Base-by-base conservation (phyloP, 352 stramenopile species). In the Halophytophthora polymorphica region DNA sequence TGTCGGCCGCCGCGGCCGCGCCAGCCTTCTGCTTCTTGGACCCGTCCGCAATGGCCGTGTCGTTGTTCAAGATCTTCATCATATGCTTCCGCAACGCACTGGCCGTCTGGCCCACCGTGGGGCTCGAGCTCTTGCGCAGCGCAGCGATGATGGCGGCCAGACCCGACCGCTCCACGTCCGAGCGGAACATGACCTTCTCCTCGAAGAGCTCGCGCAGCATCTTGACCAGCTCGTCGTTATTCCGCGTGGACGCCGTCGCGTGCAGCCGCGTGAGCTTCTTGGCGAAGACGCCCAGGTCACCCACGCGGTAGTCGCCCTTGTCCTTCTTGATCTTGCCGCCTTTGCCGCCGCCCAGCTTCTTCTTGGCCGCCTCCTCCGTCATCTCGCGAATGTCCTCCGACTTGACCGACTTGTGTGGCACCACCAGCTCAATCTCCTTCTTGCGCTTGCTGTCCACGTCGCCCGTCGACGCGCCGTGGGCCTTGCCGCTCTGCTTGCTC, bases 21-120 rank as follows among this genome's bases (percentile, higher is more conserved):
- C 62, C 52, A 1, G 59, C 46, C 36, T 73, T 70, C 34, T 63
- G 42, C 40, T 74, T 83, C 52, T 83, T 86, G 22, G 58, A 56
- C 17, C 61, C 34, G 25, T 58, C 38, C 22, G 64, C 44, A 31
- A 53, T 60, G 0, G 64, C 54, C 39, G 66, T 80, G 43, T 88
- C 78, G 15, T 81, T 58, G 13, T 71, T 53, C 48, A 92, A 48
- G 7, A 88, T 78, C 2, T 68, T 67, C 21, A 90, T 92, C 58
- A 91, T 61, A 57, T 90, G 79, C 56, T 88, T 91, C 45, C 83
- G 78, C 45, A 93, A 57, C 7, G 78, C 79, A 46, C 79, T 93
- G 1, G 83, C 79, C 2, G 83, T 88, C 36, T 82, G 58, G 0
- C 74, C 73, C 0, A 93, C 75, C 1, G 80, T 90, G 3, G 79